Evolutionary conservation across 2,329 filamentous ascomycete genomes (phyloP).

Genomic region (Claviceps sp.): DNA sequence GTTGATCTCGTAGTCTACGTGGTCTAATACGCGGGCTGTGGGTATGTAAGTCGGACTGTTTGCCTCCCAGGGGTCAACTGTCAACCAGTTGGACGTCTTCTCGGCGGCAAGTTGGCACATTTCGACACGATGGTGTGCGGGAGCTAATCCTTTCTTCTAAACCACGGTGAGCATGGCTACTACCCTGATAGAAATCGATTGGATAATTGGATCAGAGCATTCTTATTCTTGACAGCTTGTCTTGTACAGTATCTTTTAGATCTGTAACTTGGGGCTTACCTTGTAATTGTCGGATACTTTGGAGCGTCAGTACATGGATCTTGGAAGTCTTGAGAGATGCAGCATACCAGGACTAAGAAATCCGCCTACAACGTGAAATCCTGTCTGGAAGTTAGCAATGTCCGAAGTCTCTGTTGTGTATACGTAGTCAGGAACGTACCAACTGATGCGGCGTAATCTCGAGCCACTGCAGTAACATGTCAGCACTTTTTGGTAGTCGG

Average conservation of each 20-base stretch:
- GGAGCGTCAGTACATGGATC: not conserved
- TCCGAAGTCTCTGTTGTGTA: not conserved
- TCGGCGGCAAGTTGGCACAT: conserved; percentile 80
- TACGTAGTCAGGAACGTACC: not conserved
- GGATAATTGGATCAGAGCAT: not conserved
- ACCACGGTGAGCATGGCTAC: not conserved
- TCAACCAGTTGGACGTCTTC: conserved; percentile 59
- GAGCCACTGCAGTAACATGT: not conserved
- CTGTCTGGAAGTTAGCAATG: not conserved
- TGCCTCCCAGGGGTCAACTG: conserved; percentile 83
- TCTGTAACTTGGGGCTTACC: not conserved
- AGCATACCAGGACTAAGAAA: not conserved
- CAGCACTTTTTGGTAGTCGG: not conserved
- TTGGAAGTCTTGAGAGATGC: not conserved
- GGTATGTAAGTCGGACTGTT: conserved; percentile 71
- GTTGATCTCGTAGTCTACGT: conserved; percentile 87
- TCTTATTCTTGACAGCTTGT: not conserved
- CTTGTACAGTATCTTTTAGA: not conserved
- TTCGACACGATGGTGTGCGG: conserved; percentile 27
- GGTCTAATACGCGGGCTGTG: conserved; percentile 79
- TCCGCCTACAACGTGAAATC: not conserved
- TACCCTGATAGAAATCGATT: not conserved
- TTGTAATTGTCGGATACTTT: not conserved
- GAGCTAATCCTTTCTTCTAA: conserved; percentile 24
- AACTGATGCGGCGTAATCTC: not conserved